Conservation (phyloP, 2,329 filamentous ascomycete genomes). For the Ampelomyces quisqualis region DNA sequence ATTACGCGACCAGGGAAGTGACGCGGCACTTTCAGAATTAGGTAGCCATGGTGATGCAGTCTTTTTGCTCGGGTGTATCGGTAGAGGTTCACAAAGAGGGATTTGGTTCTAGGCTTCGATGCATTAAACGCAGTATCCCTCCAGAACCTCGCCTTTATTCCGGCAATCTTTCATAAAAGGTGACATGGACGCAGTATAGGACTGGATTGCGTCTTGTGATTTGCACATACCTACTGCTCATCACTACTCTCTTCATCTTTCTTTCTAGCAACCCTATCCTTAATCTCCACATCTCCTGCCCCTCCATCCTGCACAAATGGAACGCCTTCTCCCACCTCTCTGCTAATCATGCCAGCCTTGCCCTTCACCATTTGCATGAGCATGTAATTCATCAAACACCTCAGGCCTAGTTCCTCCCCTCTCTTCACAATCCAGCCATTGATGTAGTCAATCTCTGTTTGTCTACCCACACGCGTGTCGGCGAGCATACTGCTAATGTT, state of each 20-base stretch:
- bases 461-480: constrained; percentile 59
- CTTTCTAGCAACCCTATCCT: constrained; percentile 1
- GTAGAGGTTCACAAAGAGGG: no score
- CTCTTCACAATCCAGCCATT: constrained; percentile 83
- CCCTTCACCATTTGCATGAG: constrained; percentile 72
- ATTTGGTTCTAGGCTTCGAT: no score
- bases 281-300: constrained; percentile 8
- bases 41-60: no score
- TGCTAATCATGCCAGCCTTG: constrained; percentile 56
- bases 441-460: constrained; percentile 78
- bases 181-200: no score
- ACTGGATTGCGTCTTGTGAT: no score
- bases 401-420: constrained; percentile 71
- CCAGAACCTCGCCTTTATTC: no score
- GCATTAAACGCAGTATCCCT: no score
- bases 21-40: no score
- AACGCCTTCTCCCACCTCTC: constrained; percentile 45
- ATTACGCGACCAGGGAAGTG: no score
- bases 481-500: constrained; percentile 68
- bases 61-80: no score
- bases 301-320: constrained; percentile 31
- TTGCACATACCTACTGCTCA: no score
- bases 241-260: not conserved
- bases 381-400: constrained; percentile 70
- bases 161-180: no score